Evolutionary conservation across 2,329 filamentous ascomycete species (phyloP).

Genomic region (Rhynchosporium agropyri): DNA sequence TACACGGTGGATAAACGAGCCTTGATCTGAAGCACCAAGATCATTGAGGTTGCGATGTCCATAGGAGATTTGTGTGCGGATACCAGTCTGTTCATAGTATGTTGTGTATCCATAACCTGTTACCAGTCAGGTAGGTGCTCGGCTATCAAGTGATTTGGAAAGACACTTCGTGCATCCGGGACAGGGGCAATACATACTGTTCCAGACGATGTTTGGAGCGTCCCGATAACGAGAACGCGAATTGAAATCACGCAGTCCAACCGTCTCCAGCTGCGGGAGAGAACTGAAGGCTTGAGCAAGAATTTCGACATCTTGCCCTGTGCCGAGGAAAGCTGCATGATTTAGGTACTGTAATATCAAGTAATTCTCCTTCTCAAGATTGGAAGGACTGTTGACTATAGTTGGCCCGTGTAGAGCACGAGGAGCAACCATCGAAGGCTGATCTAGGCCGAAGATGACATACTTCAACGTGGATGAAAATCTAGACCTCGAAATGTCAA

Average conservation of each 20-base stretch:
- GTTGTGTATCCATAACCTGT: conserved; percentile 13
- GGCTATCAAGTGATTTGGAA: neutral
- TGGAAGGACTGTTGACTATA: too few relatives aligned
- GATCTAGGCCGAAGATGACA: conserved; percentile 53
- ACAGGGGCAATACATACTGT: conserved; percentile 18
- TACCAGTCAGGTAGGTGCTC: neutral
- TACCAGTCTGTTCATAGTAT: conserved; percentile 1
- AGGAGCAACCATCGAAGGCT: conserved; percentile 37
- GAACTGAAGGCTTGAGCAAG: conserved; percentile 58
- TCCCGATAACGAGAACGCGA: conserved; percentile 55
- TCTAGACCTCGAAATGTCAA: conserved; percentile 45
- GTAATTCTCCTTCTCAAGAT: conserved; percentile 1
- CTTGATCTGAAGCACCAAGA: conserved; percentile 29
- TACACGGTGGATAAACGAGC: conserved; percentile 37
- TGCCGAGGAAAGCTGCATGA: conserved; percentile 40
- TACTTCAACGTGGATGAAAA: conserved; percentile 47
- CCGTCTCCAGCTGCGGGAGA: conserved; percentile 55
- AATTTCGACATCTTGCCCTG: conserved; percentile 55
- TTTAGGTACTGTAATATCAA: conserved; percentile 9
- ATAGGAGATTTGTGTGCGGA: neutral
- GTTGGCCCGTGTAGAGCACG: neutral
- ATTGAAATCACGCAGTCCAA: conserved; percentile 63
- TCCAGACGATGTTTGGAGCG: conserved; percentile 47
- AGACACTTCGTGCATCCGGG: neutral
- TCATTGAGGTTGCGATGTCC: too few relatives aligned